Evolutionary conservation across 2,329 filamentous ascomycete genomes (phyloP).

Genomic region (Graphiopsis chlorocephala): DNA sequence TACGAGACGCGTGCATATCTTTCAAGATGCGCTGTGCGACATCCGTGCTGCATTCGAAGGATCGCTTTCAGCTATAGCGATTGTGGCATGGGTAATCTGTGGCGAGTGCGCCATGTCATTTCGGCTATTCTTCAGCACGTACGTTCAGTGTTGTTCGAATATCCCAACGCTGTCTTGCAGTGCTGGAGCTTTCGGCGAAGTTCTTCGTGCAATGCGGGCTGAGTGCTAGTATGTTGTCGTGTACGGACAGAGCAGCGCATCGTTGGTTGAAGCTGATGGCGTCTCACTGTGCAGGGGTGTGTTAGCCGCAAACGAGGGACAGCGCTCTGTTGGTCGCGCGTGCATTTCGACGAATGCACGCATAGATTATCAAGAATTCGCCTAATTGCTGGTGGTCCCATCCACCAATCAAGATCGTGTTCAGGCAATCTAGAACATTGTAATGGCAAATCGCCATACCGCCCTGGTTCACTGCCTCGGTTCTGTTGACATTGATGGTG

Average conservation of each 20-base stretch:
- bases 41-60: not conserved
- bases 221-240: not conserved
- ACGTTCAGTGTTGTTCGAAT: not conserved
- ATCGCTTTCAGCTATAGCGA: slow-evolving; percentile 1
- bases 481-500: not conserved
- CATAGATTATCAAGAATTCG: not conserved
- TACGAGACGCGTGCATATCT: not conserved
- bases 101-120: not conserved
- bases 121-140: not conserved
- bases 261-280: not conserved
- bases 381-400: not conserved
- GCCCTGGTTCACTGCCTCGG: not conserved
- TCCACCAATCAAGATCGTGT: not conserved
- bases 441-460: not conserved
- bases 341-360: not conserved
- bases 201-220: not conserved
- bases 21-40: not conserved
- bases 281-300: not conserved
- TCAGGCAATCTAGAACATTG: not conserved
- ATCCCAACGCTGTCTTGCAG: not conserved
- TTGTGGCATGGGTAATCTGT: not conserved
- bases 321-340: not conserved
- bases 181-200: not conserved
- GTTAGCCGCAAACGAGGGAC: not conserved
- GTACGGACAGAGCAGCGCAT: not conserved